Conservation (phyloP, 345 rosid species). For the Syzygium grande region DNA sequence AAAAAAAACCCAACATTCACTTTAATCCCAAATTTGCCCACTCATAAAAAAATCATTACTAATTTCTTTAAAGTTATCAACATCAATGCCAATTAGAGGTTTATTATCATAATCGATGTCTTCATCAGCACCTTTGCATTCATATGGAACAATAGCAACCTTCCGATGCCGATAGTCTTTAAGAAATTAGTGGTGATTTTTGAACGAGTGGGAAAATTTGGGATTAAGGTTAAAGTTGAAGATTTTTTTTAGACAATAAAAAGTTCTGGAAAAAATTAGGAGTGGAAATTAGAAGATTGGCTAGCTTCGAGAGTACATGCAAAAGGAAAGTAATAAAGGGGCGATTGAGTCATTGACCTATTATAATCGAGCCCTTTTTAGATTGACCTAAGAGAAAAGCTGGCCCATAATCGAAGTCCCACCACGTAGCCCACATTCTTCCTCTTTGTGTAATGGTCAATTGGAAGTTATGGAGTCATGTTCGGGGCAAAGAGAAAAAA, state of each 20-base stretch:
- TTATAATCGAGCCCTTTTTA: background rate
- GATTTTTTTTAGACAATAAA: background rate
- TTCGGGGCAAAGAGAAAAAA: background rate
- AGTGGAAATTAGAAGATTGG: background rate
- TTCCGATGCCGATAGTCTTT: too few species aligned
- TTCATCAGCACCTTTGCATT: accelerated
- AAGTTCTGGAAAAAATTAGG: background rate
- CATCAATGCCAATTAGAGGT: background rate
- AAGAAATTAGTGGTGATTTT: background rate
- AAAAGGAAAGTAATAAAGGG: background rate
- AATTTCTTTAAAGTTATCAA: too few species aligned
- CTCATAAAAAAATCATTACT: too few species aligned
- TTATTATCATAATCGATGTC: accelerated
- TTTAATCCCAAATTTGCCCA: background rate
- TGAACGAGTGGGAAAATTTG: background rate
- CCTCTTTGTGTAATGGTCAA: background rate
- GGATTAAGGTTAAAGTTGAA: background rate
- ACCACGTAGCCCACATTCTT: background rate
- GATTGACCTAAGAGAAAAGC: background rate
- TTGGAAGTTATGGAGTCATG: background rate
- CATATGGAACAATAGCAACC: background rate
- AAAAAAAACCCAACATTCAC: background rate
- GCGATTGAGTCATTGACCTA: background rate
- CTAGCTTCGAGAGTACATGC: background rate
- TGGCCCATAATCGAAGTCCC: background rate